A percentile compares a stretch with the other conserved stretches of the same genome.
These are phyloP conservation scores for Suhomyces coccinellae DNA, from an alignment of 1,139 yeast genomes.

Conservation along the genomic window DNA sequence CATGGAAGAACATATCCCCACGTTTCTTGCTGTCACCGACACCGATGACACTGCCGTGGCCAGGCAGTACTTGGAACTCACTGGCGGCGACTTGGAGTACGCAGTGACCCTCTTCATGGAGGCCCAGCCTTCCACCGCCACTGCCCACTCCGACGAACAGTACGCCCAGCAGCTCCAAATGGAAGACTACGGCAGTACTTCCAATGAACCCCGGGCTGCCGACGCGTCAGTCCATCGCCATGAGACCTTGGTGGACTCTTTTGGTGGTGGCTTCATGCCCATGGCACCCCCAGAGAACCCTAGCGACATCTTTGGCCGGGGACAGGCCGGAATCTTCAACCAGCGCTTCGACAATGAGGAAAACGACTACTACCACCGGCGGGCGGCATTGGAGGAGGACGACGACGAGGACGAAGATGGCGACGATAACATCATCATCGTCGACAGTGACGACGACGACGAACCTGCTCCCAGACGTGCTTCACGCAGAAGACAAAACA, in stretches of 20 bases:
- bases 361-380: conserved; percentile 24
- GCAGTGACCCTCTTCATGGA: conserved; percentile 89
- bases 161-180: conserved; percentile 65
- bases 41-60: conserved; percentile 70
- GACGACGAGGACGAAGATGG: conserved; percentile 22
- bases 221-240: conserved; percentile 80
- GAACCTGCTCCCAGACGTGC: conserved; percentile 19
- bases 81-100: conserved; percentile 75
- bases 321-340: conserved; percentile 45
- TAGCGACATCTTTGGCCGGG: conserved; percentile 43
- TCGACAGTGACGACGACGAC: conserved; percentile 31
- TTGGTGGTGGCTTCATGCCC: conserved; percentile 17
- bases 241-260: conserved; percentile 66
- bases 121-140: conserved; percentile 28
- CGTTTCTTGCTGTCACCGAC: conserved; percentile 85
- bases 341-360: conserved; percentile 43
- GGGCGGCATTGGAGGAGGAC: conserved; percentile 22
- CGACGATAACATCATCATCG: conserved; percentile 26
- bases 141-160: conserved; percentile 49
- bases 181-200: conserved; percentile 51
- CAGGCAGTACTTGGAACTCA: conserved; percentile 72
- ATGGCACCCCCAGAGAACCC: conserved; percentile 22
- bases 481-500: conserved; percentile 31
- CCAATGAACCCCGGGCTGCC: conserved; percentile 51
- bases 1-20: conserved; percentile 60